Evolutionary conservation across 768 basidiomycete genomes (phyloP).

Genomic region (Phylloporus rhodoxanthus): DNA sequence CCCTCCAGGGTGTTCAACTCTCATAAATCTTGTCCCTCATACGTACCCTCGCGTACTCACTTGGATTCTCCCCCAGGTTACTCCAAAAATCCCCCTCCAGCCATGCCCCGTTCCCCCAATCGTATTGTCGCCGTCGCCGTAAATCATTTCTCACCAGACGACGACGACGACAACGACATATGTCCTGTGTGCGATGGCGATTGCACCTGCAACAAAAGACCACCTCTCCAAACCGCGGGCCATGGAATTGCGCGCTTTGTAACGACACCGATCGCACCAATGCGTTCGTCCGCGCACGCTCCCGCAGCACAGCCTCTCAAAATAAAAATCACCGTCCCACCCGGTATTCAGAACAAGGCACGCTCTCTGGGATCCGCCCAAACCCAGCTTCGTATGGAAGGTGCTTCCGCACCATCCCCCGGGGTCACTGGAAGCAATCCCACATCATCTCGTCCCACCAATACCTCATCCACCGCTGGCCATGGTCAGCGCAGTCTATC

Average conservation of each 20-base stretch:
- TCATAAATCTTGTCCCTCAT: conserved; percentile 23
- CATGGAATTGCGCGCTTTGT: conserved; percentile 36
- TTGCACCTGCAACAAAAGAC: conserved; percentile 66
- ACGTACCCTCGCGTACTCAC: conserved; percentile 24
- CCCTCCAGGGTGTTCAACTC: conserved; percentile 7
- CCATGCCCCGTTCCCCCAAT: conserved; percentile 66
- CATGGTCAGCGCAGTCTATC: conserved; percentile 17
- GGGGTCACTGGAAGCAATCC: conserved; percentile 31
- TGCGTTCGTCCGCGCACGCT: conserved; percentile 28
- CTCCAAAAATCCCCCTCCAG: conserved; percentile 48
- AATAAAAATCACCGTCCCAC: conserved; percentile 68
- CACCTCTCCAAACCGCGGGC: conserved; percentile 27
- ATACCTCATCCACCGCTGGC: conserved; percentile 25
- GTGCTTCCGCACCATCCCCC: conserved; percentile 33
- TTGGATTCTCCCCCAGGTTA: conserved; percentile 25
- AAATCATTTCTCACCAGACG: conserved; percentile 36
- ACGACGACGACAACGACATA: conserved; percentile 81
- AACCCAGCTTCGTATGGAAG: conserved; percentile 27
- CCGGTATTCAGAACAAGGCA: conserved; percentile 45
- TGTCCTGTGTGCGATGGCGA: conserved; percentile 89
- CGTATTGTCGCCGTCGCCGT: conserved; percentile 53
- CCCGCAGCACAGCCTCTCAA: conserved; percentile 43
- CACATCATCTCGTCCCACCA: conserved; percentile 7
- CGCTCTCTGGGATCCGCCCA: conserved; percentile 21
- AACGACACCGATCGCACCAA: conserved; percentile 35